Conservation (phyloP, 768 basidiomycete genomes). For the Pisolithus sp. region DNA sequence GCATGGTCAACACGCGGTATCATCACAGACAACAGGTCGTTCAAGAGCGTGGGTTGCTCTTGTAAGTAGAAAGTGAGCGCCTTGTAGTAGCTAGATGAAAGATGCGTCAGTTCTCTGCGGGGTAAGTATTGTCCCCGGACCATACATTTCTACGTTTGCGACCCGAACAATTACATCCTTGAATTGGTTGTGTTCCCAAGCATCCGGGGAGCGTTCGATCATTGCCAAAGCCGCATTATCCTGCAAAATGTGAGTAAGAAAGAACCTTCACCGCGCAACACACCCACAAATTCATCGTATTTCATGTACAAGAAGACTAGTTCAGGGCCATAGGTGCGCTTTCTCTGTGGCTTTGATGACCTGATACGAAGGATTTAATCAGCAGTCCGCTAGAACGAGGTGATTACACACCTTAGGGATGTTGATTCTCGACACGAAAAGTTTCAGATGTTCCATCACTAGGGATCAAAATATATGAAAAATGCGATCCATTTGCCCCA, state of each 20-base stretch:
- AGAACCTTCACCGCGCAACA: neutral
- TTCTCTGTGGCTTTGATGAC: slow-evolving; percentile 95
- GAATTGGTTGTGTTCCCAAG: slow-evolving; percentile 99
- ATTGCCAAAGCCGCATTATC: slow-evolving; percentile 97
- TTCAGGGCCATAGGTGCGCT: slow-evolving; percentile 96
- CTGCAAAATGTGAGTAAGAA: slow-evolving; percentile 28
- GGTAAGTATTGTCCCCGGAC: neutral
- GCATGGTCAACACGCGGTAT: slow-evolving; percentile 93
- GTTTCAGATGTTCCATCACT: slow-evolving; percentile 99
- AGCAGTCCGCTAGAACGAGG: neutral
- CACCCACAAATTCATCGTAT: slow-evolving; percentile 86
- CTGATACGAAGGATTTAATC: slow-evolving; percentile 21
- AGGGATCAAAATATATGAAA: slow-evolving; percentile 5
- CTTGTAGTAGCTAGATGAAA: slow-evolving; percentile 77
- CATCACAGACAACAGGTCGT: slow-evolving; percentile 86
- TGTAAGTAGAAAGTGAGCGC: slow-evolving; percentile 90
- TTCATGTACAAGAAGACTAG: slow-evolving; percentile 98
- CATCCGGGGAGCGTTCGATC: slow-evolving; percentile 97
- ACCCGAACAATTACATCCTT: slow-evolving; percentile 96
- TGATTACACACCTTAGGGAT: slow-evolving; percentile 71
- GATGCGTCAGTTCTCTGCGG: neutral
- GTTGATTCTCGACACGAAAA: slow-evolving; percentile 94
- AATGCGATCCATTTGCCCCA: neutral
- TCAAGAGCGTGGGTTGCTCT: slow-evolving; percentile 89
- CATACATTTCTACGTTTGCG: slow-evolving; percentile 95